Conservation (phyloP, 495 filamentous ascomycete genomes). For the Hypoxylon fuscum region DNA sequence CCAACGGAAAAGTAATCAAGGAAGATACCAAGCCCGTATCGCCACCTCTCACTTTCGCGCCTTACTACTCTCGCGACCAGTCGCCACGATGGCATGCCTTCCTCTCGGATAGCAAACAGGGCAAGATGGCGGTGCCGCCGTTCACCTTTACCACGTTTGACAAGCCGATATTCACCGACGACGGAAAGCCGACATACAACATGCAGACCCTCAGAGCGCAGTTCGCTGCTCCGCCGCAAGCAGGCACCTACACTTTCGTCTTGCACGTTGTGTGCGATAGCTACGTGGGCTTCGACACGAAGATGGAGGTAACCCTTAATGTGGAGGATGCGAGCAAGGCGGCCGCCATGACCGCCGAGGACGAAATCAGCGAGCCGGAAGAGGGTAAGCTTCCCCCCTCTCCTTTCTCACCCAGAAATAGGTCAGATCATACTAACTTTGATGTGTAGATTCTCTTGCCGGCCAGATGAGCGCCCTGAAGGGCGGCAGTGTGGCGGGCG, state of each 20-base stretch:
- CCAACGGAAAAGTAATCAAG: conserved; percentile 60
- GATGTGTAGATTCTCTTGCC: conserved; percentile 80
- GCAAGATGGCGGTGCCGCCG: conserved; percentile 93
- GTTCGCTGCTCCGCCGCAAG: conserved; percentile 93
- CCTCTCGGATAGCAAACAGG: conserved; percentile 90
- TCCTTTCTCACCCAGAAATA: too few species aligned
- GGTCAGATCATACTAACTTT: conserved; percentile 43
- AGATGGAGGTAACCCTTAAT: conserved; percentile 83
- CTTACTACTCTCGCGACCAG: conserved; percentile 88
- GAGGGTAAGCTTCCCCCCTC: conserved; percentile 73
- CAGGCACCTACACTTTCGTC: conserved; percentile 89
- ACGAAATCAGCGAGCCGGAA: conserved; percentile 97
- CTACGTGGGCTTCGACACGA: conserved; percentile 91
- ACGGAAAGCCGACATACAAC: conserved; percentile 83
- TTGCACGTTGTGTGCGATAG: conserved; percentile 93
- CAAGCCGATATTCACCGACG: conserved; percentile 77
- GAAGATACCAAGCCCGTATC: conserved; percentile 69
- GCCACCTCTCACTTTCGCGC: conserved; percentile 86
- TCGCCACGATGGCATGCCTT: conserved; percentile 92
- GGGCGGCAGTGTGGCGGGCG: conserved; percentile 62
- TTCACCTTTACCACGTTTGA: conserved; percentile 91
- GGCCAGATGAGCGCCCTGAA: conserved; percentile 95
- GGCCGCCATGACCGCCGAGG: conserved; percentile 78
- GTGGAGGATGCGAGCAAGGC: conserved; percentile 93
- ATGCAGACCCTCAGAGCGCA: conserved; percentile 97